Percentiles rank a stretch among this genome's conserved stretches.
These are phyloP conservation scores for Porcisia deanei DNA, from an alignment of 208 protist species.

Conservation along the genomic window DNA sequence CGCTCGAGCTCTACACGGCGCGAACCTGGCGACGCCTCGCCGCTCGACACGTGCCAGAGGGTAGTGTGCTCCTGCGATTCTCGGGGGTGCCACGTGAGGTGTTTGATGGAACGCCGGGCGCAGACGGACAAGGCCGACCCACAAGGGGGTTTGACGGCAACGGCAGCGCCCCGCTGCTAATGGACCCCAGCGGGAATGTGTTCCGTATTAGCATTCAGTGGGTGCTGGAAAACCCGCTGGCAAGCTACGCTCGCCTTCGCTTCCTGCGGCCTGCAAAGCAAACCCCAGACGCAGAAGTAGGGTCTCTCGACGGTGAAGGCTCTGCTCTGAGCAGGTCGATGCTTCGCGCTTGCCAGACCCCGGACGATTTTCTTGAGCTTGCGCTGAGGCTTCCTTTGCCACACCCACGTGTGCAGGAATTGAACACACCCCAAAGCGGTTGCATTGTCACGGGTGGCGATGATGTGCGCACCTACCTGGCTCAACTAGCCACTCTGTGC, in stretches of 20 bases:
- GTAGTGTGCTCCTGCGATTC: slow-evolving; percentile 49
- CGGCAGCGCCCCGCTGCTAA: slow-evolving; percentile 15
- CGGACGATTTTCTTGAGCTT: slow-evolving; percentile 45
- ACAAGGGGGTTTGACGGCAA: not conserved
- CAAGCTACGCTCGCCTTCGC: not conserved
- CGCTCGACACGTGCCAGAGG: slow-evolving; percentile 53
- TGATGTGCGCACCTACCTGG: slow-evolving; percentile 36
- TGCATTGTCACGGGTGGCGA: slow-evolving; percentile 16
- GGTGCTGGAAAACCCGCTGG: not conserved
- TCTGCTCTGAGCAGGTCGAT: slow-evolving; percentile 9
- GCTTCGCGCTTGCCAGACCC: slow-evolving; percentile 33
- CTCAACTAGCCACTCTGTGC: slow-evolving; percentile 35
- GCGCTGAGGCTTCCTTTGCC: slow-evolving; percentile 42
- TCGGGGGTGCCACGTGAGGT: slow-evolving; percentile 16
- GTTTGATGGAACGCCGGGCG: no score
- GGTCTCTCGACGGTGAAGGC: not conserved
- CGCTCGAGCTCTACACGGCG: slow-evolving; percentile 73
- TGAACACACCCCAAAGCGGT: not conserved
- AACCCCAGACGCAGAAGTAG: not conserved
- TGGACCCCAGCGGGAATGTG: slow-evolving; percentile 27
- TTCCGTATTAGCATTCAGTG: slow-evolving; percentile 11
- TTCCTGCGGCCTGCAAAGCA: not conserved
- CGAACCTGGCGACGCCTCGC: slow-evolving; percentile 58
- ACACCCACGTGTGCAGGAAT: slow-evolving; percentile 6
- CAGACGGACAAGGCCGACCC: not conserved